Percentiles rank a stretch among this genome's conserved stretches.
phyloP scores from a whole-genome alignment of 2,329 filamentous ascomycete species.

The Chaetoscypha palmicola region DNA sequence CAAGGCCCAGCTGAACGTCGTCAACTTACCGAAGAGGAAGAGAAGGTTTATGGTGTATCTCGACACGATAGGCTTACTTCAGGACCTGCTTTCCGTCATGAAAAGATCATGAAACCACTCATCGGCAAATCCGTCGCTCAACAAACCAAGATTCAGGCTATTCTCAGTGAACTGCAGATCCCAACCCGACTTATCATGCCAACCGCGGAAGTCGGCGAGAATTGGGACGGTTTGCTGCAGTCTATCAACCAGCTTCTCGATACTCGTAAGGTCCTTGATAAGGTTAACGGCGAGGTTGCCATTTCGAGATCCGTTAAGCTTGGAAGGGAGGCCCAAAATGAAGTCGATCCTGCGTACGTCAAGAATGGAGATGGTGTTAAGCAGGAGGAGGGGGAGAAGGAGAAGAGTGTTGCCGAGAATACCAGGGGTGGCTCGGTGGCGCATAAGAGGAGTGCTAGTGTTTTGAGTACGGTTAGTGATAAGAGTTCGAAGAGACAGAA shows the following conservation, averaged over 20 bases:
- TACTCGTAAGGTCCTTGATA: conserved; percentile 66
- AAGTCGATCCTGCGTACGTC: conserved; percentile 41
- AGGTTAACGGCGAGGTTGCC: conserved; percentile 65
- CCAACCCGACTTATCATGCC: conserved; percentile 65
- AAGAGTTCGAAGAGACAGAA: conserved; percentile 44
- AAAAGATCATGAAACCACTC: conserved; percentile 71
- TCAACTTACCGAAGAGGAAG: conserved; percentile 68
- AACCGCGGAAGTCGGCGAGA: conserved; percentile 61
- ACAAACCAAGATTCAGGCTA: conserved; percentile 66
- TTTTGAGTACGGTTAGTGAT: conserved; percentile 64
- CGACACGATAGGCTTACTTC: conserved; percentile 73
- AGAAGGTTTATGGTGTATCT: conserved; percentile 74
- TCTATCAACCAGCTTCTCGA: conserved; percentile 65
- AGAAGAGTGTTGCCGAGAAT: conserved; percentile 39
- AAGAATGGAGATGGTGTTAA: conserved; percentile 49
- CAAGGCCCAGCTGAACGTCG: conserved; percentile 47
- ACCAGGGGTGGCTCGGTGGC: conserved; percentile 60
- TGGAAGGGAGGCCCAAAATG: conserved; percentile 33
- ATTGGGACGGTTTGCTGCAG: conserved; percentile 64
- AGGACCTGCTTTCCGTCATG: conserved; percentile 84
- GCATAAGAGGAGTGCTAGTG: conserved; percentile 78
- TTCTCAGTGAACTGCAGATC: conserved; percentile 65
- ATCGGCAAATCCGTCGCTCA: conserved; percentile 71
- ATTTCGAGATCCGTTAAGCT: conserved; percentile 49
- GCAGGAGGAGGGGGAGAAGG: conserved; percentile 36